Conservation (phyloP, 192 early-diverging fungal species). For the Coemansia sp. region DNA sequence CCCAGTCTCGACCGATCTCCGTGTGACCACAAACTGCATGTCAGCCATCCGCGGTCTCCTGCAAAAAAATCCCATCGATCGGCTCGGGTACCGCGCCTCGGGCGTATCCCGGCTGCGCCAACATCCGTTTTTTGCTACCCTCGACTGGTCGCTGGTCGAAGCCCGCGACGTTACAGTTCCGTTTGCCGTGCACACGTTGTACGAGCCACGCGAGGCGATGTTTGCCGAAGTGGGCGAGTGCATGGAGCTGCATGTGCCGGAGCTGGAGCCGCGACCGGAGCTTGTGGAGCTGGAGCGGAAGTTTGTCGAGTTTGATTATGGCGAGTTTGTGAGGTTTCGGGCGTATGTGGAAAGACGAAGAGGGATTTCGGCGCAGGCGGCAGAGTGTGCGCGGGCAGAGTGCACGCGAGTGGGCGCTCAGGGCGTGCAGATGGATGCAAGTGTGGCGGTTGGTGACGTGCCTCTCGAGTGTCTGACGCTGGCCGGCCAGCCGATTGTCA, state of each 20-base stretch:
- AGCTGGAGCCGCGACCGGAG: slow-evolving; percentile 33
- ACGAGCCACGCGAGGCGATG: slow-evolving; percentile 15
- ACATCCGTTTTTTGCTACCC: slow-evolving; percentile 76
- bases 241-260: slow-evolving; percentile 81
- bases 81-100: slow-evolving; percentile 71
- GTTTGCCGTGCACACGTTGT: slow-evolving; percentile 55
- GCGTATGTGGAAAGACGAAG: slow-evolving; percentile 20
- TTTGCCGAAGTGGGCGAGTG: slow-evolving; percentile 61
- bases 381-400: background rate
- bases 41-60: slow-evolving; percentile 68
- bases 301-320: slow-evolving; percentile 74
- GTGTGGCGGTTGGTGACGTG: background rate
- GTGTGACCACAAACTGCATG: slow-evolving; percentile 63
- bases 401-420: background rate
- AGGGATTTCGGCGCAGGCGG: background rate
- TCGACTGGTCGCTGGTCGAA: slow-evolving; percentile 75
- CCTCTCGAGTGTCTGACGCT: slow-evolving; percentile 21
- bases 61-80: slow-evolving; percentile 60
- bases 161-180: slow-evolving; percentile 63
- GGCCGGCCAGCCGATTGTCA: slow-evolving; percentile 14
- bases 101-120: slow-evolving; percentile 62
- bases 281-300: slow-evolving; percentile 58
- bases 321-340: slow-evolving; percentile 64
- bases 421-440: background rate
- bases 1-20: slow-evolving; percentile 29